These are phyloP conservation scores for Fusarium piperis DNA, from an alignment of 2,329 filamentous ascomycete genomes.

Conservation along the genomic window DNA sequence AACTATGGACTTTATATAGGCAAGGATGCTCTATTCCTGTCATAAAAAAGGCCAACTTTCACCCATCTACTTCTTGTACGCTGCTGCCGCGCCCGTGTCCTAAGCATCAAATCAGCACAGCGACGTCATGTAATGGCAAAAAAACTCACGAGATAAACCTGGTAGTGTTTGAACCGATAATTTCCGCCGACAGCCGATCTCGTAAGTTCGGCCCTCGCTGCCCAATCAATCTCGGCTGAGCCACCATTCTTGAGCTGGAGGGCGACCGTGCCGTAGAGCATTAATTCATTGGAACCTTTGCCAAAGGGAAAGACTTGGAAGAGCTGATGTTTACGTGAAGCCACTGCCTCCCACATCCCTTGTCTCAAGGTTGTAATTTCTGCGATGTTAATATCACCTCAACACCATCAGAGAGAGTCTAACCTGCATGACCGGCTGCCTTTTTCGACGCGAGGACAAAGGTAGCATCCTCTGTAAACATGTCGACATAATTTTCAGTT, in stretches of 20 bases:
- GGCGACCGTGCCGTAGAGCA: conserved; percentile 30
- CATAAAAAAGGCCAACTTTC: not conserved
- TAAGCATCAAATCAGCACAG: not conserved
- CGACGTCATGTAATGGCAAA: too few relatives aligned
- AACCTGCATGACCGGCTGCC: conserved; percentile 19
- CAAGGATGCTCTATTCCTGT: not conserved
- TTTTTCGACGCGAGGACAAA: conserved; percentile 28
- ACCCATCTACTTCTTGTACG: conserved; percentile 20
- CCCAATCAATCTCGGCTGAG: conserved; percentile 31
- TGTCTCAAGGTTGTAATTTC: conserved; percentile 28
- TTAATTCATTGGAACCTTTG: conserved; percentile 17
- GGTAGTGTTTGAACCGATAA: conserved; percentile 31
- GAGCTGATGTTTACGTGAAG: conserved; percentile 27
- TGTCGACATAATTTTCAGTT: conserved; percentile 26
- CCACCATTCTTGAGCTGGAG: conserved; percentile 27
- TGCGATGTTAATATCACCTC: not conserved
- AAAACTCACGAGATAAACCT: conserved; percentile 29
- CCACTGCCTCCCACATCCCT: conserved; percentile 33
- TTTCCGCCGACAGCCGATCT: conserved; percentile 16
- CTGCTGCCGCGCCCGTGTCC: conserved; percentile 26
- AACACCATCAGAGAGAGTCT: fast-evolving
- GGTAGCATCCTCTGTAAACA: conserved; percentile 24
- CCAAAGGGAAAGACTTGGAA: conserved; percentile 26
- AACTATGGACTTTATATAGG: too few relatives aligned
- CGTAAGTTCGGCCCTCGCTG: conserved; percentile 17